Percentiles rank a stretch among this genome's conserved stretches.
These are phyloP conservation scores for Lipomyces spencermartinsiae DNA, from an alignment of 805 yeast genomes.

Conservation along the genomic window DNA sequence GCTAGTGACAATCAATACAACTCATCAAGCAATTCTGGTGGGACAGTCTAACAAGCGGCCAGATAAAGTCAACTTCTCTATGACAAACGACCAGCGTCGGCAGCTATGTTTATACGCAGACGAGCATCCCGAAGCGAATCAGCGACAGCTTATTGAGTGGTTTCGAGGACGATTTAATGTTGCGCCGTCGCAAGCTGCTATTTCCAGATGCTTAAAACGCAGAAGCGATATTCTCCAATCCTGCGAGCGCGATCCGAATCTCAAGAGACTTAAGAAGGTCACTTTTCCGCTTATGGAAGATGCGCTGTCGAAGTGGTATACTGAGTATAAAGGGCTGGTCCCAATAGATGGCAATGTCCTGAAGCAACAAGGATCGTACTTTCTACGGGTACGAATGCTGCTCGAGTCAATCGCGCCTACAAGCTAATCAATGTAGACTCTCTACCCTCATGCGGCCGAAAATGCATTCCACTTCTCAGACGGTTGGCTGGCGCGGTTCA, in stretches of 20 bases:
- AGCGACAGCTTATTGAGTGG: constrained; percentile 34
- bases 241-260: constrained; percentile 17
- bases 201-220: constrained; percentile 37
- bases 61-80: constrained; percentile 25
- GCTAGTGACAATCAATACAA: neutral
- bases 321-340: constrained; percentile 27
- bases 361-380: constrained; percentile 32
- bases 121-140: constrained; percentile 31
- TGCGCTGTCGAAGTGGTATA: constrained; percentile 33
- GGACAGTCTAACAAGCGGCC: neutral
- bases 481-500: constrained; percentile 37
- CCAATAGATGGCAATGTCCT: constrained; percentile 32
- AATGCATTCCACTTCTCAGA: constrained; percentile 35
- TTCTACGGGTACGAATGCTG: constrained; percentile 14
- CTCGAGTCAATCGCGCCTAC: neutral
- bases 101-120: constrained; percentile 33
- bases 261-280: constrained; percentile 33
- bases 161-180: constrained; percentile 20
- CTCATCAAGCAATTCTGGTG: neutral
- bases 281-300: constrained; percentile 37
- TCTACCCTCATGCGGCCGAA: constrained; percentile 27
- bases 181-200: constrained; percentile 37
- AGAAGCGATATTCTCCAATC: constrained; percentile 26
- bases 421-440: constrained; percentile 8
- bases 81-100: constrained; percentile 38